Conservation (phyloP, 805 yeast genomes). For the Spathaspora passalidarum region DNA sequence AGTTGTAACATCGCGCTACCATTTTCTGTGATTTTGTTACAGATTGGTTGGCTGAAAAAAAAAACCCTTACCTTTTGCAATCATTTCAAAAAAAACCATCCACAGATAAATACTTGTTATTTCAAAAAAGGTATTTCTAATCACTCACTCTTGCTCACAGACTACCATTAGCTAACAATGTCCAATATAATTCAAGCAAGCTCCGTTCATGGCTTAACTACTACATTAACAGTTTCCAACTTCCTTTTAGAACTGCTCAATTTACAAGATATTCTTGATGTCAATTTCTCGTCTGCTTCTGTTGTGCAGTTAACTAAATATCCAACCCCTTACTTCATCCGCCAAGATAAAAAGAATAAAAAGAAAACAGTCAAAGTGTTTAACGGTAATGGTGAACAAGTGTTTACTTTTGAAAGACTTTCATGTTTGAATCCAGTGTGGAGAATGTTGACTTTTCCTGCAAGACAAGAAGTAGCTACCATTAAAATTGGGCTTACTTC, state of each 20-base stretch:
- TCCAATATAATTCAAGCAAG: slow-evolving; percentile 41
- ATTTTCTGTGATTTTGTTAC: too few species aligned
- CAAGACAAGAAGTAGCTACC: slow-evolving; percentile 47
- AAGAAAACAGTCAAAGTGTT: slow-evolving; percentile 49
- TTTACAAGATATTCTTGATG: slow-evolving; percentile 34
- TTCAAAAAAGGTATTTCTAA: not conserved
- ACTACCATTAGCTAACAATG: slow-evolving; percentile 12
- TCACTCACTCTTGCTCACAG: not conserved
- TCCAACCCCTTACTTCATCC: slow-evolving; percentile 43
- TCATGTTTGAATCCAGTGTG: slow-evolving; percentile 49
- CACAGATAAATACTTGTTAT: too few species aligned
- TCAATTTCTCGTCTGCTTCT: slow-evolving; percentile 38
- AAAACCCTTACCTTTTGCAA: not conserved
- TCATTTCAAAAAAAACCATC: not conserved
- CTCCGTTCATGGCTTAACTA: slow-evolving; percentile 43
- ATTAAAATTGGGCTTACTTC: slow-evolving; percentile 47
- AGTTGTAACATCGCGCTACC: too few species aligned
- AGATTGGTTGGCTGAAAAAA: not conserved
- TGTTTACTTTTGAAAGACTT: slow-evolving; percentile 51
- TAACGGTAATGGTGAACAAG: slow-evolving; percentile 37
- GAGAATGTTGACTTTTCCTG: slow-evolving; percentile 46
- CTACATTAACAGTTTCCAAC: slow-evolving; percentile 38
- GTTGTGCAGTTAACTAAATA: slow-evolving; percentile 37
- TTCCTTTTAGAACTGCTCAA: slow-evolving; percentile 42
- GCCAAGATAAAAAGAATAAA: slow-evolving; percentile 48